Evolutionary conservation across 2,329 filamentous ascomycete species (phyloP).

Genomic region (Chaetomium globosum): DNA sequence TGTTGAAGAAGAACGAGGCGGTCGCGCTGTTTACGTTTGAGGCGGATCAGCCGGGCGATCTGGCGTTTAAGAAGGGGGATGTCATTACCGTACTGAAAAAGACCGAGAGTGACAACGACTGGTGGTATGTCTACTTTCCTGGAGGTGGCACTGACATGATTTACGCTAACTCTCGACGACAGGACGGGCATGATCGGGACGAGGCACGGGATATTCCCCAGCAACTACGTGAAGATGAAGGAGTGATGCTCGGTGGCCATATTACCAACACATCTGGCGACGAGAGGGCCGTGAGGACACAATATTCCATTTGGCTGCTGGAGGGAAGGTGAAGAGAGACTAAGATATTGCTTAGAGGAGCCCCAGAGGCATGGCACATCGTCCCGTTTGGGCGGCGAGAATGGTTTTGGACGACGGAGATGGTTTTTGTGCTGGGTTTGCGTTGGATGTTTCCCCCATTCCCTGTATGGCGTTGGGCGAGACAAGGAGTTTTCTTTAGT

Average conservation of each 20-base stretch:
- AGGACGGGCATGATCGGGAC: conserved; percentile 88
- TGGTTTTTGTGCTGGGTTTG: neutral
- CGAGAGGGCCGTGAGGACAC: neutral
- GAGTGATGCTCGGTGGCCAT: conserved; percentile 43
- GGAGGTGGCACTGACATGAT: neutral
- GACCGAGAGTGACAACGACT: conserved; percentile 91
- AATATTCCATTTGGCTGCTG: neutral
- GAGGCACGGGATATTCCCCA: conserved; percentile 89
- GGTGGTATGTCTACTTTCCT: conserved; percentile 67
- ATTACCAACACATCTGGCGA: neutral
- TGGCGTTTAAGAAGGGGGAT: conserved; percentile 97
- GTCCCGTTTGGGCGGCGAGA: conserved; percentile 1
- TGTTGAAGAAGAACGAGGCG: conserved; percentile 74
- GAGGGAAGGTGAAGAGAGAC: neutral
- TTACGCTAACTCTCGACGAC: conserved; percentile 25
- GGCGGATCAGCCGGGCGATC: conserved; percentile 85
- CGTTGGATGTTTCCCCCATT: conserved; percentile 7
- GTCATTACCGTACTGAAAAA: conserved; percentile 92
- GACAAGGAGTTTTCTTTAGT: conserved; percentile 5
- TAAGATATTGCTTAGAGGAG: neutral
- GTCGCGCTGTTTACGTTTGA: conserved; percentile 93
- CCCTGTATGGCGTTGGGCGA: conserved; percentile 21
- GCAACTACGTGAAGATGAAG: conserved; percentile 72
- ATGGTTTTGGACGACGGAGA: neutral
- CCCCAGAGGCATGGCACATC: neutral